These are phyloP conservation scores for Cyclostephanos tholiformis DNA, from an alignment of 108 stramenopile species.

Conservation along the genomic window DNA sequence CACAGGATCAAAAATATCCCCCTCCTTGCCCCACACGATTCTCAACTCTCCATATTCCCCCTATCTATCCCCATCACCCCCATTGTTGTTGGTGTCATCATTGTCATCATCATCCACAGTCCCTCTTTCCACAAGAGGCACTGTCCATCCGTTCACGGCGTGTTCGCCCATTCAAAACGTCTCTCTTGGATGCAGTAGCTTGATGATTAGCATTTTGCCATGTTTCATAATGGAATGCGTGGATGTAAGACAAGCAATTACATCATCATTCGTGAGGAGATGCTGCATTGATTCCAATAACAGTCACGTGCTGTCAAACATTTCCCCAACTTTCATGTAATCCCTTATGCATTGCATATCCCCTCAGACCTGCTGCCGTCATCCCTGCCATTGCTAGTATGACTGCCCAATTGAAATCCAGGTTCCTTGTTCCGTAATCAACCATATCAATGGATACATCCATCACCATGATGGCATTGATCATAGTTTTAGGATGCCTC, in stretches of 20 bases:
- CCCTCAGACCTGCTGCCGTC: slow-evolving; percentile 33
- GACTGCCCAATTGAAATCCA: slow-evolving; percentile 53
- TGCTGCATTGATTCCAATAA: slow-evolving; percentile 80
- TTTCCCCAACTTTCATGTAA: neutral
- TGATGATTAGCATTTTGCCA: too few relatives aligned
- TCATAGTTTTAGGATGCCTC: too few relatives aligned
- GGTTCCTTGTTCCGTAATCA: slow-evolving; percentile 59
- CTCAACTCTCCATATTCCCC: slow-evolving; percentile 71
- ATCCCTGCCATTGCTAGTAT: too few relatives aligned
- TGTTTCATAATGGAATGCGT: too few relatives aligned
- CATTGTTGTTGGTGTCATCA: slow-evolving; percentile 49
- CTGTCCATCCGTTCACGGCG: too few relatives aligned
- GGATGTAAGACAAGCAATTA: too few relatives aligned
- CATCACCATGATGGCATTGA: slow-evolving; percentile 62
- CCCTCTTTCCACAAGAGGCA: too few relatives aligned
- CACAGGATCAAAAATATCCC: slow-evolving; percentile 84
- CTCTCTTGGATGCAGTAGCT: too few relatives aligned
- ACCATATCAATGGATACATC: slow-evolving; percentile 77
- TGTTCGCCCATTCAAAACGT: too few relatives aligned
- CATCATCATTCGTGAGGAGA: slow-evolving; percentile 74
- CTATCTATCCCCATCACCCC: slow-evolving; percentile 41
- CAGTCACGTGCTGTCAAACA: slow-evolving; percentile 78
- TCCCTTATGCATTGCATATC: slow-evolving; percentile 70
- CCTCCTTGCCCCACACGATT: slow-evolving; percentile 84
- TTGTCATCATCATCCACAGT: too few relatives aligned